phyloP scores from a whole-genome alignment of 306 rosid species.

The Cicer chorassanicum region DNA sequence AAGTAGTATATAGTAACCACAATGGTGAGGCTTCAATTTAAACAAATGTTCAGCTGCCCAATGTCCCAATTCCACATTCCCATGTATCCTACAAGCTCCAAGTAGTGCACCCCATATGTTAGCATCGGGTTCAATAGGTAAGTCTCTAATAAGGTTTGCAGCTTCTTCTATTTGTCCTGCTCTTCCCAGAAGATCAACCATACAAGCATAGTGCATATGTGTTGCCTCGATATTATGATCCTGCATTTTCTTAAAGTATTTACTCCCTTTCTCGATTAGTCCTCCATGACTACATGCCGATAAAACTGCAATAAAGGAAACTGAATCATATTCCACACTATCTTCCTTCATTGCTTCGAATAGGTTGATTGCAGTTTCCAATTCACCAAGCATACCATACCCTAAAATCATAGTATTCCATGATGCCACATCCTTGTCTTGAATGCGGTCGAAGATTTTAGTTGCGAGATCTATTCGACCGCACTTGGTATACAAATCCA shows the following conservation, averaged over 20 bases:
- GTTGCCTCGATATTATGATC: slow-evolving; percentile 64
- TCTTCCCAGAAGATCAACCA: slow-evolving; percentile 92
- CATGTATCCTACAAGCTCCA: slow-evolving; percentile 85
- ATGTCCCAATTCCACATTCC: slow-evolving; percentile 69
- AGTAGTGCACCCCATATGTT: slow-evolving; percentile 91
- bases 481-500: slow-evolving; percentile 87
- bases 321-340: slow-evolving; percentile 66
- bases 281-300: slow-evolving; percentile 96
- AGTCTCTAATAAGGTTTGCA: slow-evolving; percentile 60
- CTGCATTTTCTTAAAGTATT: slow-evolving; percentile 65
- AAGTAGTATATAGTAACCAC: slow-evolving; percentile 85
- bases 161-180: slow-evolving; percentile 84
- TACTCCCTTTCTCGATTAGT: slow-evolving; percentile 67
- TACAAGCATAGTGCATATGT: slow-evolving; percentile 80
- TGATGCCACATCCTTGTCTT: slow-evolving; percentile 72
- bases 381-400: slow-evolving; percentile 82
- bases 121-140: slow-evolving; percentile 70
- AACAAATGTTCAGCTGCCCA: slow-evolving; percentile 85
- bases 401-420: slow-evolving; percentile 99
- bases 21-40: slow-evolving; percentile 71
- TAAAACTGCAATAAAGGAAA: slow-evolving; percentile 84
- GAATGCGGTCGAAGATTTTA: slow-evolving; percentile 67
- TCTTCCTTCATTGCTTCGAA: slow-evolving; percentile 78
- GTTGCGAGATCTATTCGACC: slow-evolving; percentile 75
- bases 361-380: slow-evolving; percentile 65